A percentile compares a stretch with the other conserved stretches of the same genome.
These are phyloP conservation scores for Drechmeria coniospora DNA, from an alignment of 2,329 filamentous ascomycete genomes.

Conservation along the genomic window DNA sequence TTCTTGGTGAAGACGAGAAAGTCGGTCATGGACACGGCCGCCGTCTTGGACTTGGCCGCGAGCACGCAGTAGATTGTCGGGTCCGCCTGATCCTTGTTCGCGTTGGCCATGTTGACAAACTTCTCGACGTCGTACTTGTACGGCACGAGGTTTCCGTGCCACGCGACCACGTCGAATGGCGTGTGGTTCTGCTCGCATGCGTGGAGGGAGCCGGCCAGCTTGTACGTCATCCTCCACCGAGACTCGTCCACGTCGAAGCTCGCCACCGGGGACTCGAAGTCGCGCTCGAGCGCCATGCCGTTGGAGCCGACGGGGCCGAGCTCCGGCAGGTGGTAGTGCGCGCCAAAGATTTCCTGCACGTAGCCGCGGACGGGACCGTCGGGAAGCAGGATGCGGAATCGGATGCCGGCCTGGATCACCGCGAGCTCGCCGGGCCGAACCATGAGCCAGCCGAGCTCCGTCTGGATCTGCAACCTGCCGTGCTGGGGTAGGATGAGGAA, in stretches of 20 bases:
- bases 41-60: constrained; percentile 38
- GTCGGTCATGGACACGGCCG: constrained; percentile 41
- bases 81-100: constrained; percentile 49
- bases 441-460: constrained; percentile 47
- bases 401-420: constrained; percentile 50
- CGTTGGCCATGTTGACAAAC: constrained; percentile 41
- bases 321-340: constrained; percentile 50
- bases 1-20: constrained; percentile 54
- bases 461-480: constrained; percentile 51
- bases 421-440: constrained; percentile 54
- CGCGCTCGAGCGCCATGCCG: constrained; percentile 47
- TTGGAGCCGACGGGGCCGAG: constrained; percentile 52
- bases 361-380: constrained; percentile 49
- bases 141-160: constrained; percentile 54
- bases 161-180: constrained; percentile 57
- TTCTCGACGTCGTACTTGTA: constrained; percentile 42
- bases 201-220: constrained; percentile 47
- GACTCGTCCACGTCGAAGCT: constrained; percentile 39
- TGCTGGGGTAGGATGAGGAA: constrained; percentile 51
- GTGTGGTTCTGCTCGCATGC: constrained; percentile 45
- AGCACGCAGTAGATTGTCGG: constrained; percentile 52
- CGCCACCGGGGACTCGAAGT: constrained; percentile 49
- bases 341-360: constrained; percentile 50
- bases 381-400: constrained; percentile 17
- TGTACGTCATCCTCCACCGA: constrained; percentile 42